Evolutionary conservation across 805 yeast genomes (phyloP), one percentile per base, ranked within the genome.

Genomic region (Lipomyces sp.): DNA sequence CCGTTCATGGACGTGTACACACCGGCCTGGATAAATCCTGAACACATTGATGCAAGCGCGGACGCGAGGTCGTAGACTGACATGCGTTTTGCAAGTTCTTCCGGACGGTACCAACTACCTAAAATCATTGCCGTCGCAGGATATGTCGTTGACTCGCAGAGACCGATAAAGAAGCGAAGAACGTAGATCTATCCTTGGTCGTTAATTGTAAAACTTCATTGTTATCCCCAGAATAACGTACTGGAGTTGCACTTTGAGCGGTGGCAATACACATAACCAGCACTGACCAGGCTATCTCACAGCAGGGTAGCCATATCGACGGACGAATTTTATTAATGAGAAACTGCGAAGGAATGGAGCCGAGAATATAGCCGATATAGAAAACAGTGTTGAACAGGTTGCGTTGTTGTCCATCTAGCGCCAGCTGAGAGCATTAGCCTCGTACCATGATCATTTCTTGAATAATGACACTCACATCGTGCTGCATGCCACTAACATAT

Each of bases 271-370:
- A 81, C 59, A 87, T 80, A 1, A 92, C 88, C 63, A 88, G 81
- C 63, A 87, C 77, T 0, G 90, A 83, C 92, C 92, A 90, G 45
- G 84, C 80, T 45, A 88, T 69, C 88, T 93, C 77, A 84, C 80
- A 4, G 78, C 62, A 0, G 87, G 87, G 57, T 85, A 74, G n/a
- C 82, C 78, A 77, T 80, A 80, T 39, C 71, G 68, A 56, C 68
- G 64, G 45, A 72, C 71, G 33, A 73, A 61, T 53, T 65, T 66
- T 18, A 75, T 61, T 59, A 24, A 73, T 67, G 50, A 78, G 60
- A 67, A 77, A 70, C 53, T 75, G 75, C 34, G 77, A 71, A 4
- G 80, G 80, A 32, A 77, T 71, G 48, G 72, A 73, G 30, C 75
- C 76, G 48, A 77, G 65, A 24, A 74, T 68, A 57, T 73, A 75